Evolutionary conservation across 2,329 filamentous ascomycete genomes (phyloP), one percentile per base, ranked within the genome.

Genomic region (Arthrinium phaeospermum): DNA sequence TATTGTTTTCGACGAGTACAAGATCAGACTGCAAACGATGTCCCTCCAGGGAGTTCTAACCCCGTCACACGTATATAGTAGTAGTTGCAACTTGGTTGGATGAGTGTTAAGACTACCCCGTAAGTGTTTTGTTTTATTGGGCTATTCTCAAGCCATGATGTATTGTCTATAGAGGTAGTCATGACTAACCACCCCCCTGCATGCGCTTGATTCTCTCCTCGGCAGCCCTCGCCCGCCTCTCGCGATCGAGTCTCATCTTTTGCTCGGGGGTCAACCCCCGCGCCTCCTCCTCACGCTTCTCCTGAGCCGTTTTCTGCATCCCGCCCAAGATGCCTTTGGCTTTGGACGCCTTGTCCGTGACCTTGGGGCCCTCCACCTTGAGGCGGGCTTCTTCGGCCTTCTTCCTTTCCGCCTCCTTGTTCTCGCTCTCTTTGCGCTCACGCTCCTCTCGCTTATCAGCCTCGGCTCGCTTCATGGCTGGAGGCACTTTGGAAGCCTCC

Each of bases 201-300:
- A 94, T 86, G 78, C 88, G 87, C 83, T 88, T 91, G 73, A 98
- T 87, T 79, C 96, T 90, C 84, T 96, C 95, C 83, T 98, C 96
- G 0, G 95, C 96, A 12, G 96, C 96, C 77, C 96, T 90, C 4
- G 96, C 96, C 79, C 96, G 92, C 77, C 95, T 87, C 83, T 99
- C 96, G 76, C 96, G 87, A 81, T 98, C 96, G 71, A 98, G 82
- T 80, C 89, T 91, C 89, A 91, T 90, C 80, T 91, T 90, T 90
- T 96, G 95, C 83, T 98, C 96, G 0, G 94, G 91, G 57, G 94
- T 97, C 84, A 98, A 86, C 0, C 96, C 95, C 75, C 94, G 90
- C 68, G 89, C 89, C 81, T 98, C 95, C 79, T 97, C 94, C 79
- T 96, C 93, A 75, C 95, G 89, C 79, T 89, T 91, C 81, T 98